phyloP scores from a whole-genome alignment of 352 stramenopile genomes.

The Pilasporangium apinafurcum region DNA sequence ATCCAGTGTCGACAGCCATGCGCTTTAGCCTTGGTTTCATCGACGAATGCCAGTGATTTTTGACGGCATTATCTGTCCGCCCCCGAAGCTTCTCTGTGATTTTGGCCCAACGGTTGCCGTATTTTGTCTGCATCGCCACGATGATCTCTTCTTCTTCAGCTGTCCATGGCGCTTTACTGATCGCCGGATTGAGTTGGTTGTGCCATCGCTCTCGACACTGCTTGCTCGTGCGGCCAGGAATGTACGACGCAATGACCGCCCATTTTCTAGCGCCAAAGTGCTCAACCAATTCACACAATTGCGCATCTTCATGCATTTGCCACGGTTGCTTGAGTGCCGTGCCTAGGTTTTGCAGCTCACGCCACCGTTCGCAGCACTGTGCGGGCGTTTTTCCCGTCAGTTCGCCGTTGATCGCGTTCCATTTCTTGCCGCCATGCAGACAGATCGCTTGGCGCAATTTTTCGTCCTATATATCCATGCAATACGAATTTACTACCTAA shows the following conservation, averaged over 20 bases:
- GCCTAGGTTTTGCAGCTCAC: conserved; percentile 28
- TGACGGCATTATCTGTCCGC: conserved; percentile 45
- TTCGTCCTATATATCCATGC: no score
- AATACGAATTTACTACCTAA: no score
- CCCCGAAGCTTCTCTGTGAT: conserved; percentile 34
- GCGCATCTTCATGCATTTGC: conserved; percentile 34
- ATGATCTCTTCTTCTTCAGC: conserved; percentile 24
- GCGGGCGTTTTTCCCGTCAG: no score
- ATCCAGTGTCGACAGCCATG: no score
- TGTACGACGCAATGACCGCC: conserved; percentile 44
- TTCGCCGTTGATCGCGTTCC: no score
- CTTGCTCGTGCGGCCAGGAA: conserved; percentile 57
- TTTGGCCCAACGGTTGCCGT: conserved; percentile 40
- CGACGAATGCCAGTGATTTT: conserved; percentile 42
- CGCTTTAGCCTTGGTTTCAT: no score
- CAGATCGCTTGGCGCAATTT: no score
- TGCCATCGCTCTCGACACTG: conserved; percentile 63
- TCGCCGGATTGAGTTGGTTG: conserved; percentile 26
- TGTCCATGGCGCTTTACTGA: conserved; percentile 30
- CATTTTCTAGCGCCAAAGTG: conserved; percentile 40
- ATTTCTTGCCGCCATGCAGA: no score
- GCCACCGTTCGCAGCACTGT: no score
- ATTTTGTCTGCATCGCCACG: conserved; percentile 14
- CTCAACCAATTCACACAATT: conserved; percentile 25
- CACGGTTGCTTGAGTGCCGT: conserved; percentile 22